Evolutionary conservation across 495 filamentous ascomycete species (phyloP).

Genomic region (Neurospora sp.): DNA sequence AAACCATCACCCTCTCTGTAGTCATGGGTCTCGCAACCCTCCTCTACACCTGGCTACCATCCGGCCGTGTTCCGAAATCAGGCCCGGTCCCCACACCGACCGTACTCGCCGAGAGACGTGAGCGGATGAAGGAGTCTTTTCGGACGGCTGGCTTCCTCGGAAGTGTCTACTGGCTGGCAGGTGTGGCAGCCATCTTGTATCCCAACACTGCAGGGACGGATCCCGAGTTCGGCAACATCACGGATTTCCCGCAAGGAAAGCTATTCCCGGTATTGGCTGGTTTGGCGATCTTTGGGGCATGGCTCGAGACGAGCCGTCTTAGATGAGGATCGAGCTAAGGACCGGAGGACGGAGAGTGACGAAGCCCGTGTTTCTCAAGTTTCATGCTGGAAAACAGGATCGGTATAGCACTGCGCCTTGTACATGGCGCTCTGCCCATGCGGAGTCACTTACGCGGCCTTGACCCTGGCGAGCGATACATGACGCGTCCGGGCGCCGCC

Average conservation of each 20-base stretch:
- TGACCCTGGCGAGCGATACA: background rate
- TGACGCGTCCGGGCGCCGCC: background rate
- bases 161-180: constrained; percentile 43
- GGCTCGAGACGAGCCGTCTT: constrained; percentile 16
- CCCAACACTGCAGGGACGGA: constrained; percentile 41
- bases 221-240: constrained; percentile 44
- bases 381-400: background rate
- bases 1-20: constrained; percentile 43
- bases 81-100: constrained; percentile 7
- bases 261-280: constrained; percentile 23
- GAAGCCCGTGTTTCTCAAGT: background rate
- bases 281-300: constrained; percentile 23
- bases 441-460: background rate
- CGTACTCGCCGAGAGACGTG: constrained; percentile 1
- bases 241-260: constrained; percentile 36
- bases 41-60: constrained; percentile 37
- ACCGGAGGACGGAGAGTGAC: background rate
- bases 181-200: constrained; percentile 36
- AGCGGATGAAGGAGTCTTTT: constrained; percentile 22
- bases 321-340: background rate
- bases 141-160: constrained; percentile 32
- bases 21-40: constrained; percentile 35
- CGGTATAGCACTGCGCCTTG: background rate
- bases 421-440: background rate
- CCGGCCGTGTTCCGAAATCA: background rate